Evolutionary conservation across 345 rosid genomes (phyloP).

Genomic region (Populus tremula): DNA sequence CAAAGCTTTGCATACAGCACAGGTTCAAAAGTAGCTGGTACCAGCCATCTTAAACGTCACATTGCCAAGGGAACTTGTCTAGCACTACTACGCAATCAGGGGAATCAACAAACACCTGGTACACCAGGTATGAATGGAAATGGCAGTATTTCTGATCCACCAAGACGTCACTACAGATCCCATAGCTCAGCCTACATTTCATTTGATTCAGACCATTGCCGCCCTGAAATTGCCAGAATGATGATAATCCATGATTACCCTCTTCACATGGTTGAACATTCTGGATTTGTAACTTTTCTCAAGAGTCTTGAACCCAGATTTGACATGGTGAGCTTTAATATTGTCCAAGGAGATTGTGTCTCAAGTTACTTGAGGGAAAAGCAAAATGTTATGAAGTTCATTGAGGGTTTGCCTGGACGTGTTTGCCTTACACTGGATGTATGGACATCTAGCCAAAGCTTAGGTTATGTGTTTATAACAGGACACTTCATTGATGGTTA

Average conservation of each 20-base stretch:
- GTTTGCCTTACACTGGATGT: constrained; percentile 67
- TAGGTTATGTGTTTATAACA: constrained; percentile 72
- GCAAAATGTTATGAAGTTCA: constrained; percentile 61
- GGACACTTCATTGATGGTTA: constrained; percentile 76
- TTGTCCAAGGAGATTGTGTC: constrained; percentile 85
- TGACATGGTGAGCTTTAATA: constrained; percentile 60
- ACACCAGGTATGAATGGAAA: constrained; percentile 48
- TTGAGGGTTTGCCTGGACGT: constrained; percentile 74
- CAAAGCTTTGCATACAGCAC: constrained; percentile 98
- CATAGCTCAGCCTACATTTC: constrained; percentile 45
- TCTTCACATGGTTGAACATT: constrained; percentile 90
- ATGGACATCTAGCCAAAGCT: constrained; percentile 66
- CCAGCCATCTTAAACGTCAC: constrained; percentile 93
- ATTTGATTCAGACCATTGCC: constrained; percentile 70
- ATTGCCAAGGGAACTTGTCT: constrained; percentile 86
- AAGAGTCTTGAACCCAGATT: constrained; percentile 83
- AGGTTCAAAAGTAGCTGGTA: constrained; percentile 90
- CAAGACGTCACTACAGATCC: constrained; percentile 69
- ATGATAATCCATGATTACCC: constrained; percentile 82
- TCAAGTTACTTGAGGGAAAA: constrained; percentile 81
- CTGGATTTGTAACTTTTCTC: constrained; percentile 67
- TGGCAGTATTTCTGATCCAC: constrained; percentile 35
- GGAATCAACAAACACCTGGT: constrained; percentile 39
- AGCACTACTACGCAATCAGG: constrained; percentile 50
- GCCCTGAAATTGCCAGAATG: constrained; percentile 80